Evolutionary conservation across 805 yeast genomes (phyloP), one percentile per base, ranked within the genome.

Genomic region (Wickerhamomyces bisporus): DNA sequence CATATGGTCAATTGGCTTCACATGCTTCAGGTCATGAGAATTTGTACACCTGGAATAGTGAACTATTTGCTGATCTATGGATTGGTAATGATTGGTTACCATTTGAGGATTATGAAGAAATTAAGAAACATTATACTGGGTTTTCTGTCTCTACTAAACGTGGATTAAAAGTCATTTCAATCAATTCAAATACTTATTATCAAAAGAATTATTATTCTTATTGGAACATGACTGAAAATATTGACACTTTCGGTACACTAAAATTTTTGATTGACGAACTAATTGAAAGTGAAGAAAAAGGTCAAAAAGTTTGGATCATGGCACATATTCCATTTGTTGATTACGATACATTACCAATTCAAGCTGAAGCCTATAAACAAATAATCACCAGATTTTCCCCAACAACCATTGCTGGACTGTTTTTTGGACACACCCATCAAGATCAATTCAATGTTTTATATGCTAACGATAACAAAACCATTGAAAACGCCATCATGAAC

Each of bases 281-380:
- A 36, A 55, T 71, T n/a, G 80, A 70, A 35, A 68, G 81, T 45
- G 88, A 81, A 57, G 40, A 49, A 26, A 64, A 62, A 8, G 75
- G 73, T 35, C 77, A 79, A 57, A 65, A 82, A 50, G 88, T 78
- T n/a, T 81, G 88, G 88, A 67, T 81, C 40, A 66, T 79, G 48
- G 77, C 83, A 16, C 88, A 81, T 55, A 75, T 81, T 38, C 86
- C 89, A 32, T 66, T 69, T 12, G 61, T 71, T 18, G 65, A 72
- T n/a, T 84, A 79, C 47, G 71, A 49, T 23, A 39, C 81, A 14
- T 59, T 81, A 33, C 87, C 88, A 11, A 63, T 77, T 28, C 81
- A 75, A 37, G 71, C 84, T 19, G 66, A 71, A 38, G 61, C 76
- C 24, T 74, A 79, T 44, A 62, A 69, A 24, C 73, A 73, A 44